Evolutionary conservation across 2,329 filamentous ascomycete species (phyloP).

Genomic region (Talaromyces sp.): DNA sequence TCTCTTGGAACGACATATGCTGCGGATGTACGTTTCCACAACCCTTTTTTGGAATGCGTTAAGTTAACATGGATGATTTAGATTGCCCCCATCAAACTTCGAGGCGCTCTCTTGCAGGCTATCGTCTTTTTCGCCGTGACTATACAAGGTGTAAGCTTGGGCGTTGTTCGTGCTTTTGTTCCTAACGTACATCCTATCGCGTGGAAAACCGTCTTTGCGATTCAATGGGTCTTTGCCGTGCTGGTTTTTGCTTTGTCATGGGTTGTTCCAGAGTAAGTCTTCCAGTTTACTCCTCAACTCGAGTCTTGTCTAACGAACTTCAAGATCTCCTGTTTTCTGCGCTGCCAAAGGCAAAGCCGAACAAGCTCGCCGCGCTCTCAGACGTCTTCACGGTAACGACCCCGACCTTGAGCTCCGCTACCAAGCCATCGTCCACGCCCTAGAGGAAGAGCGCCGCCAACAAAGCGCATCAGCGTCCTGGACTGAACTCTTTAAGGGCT

Average conservation of each 20-base stretch:
- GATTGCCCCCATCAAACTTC: slow-evolving; percentile 14
- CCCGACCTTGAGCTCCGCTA: neutral
- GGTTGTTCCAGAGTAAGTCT: slow-evolving; percentile 5
- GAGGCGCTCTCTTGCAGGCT: slow-evolving; percentile 17
- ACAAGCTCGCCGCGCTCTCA: neutral
- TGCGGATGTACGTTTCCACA: slow-evolving; percentile 17
- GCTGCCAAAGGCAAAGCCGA: neutral
- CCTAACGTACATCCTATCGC: slow-evolving; percentile 17
- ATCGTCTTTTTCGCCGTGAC: slow-evolving; percentile 22
- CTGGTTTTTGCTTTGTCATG: slow-evolving; percentile 18
- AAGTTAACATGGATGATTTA: neutral
- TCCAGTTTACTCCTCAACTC: too few species aligned
- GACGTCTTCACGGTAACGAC: neutral
- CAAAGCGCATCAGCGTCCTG: neutral
- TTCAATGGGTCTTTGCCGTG: slow-evolving; percentile 20
- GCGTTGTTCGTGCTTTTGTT: slow-evolving; percentile 21
- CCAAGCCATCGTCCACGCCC: neutral
- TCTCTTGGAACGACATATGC: slow-evolving; percentile 22
- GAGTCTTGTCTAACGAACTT: neutral
- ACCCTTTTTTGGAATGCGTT: neutral
- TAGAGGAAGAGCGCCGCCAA: neutral
- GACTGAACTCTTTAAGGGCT: neutral
- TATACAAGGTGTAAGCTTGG: slow-evolving; percentile 21
- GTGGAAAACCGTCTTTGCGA: slow-evolving; percentile 21
- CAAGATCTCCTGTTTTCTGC: neutral